Base-by-base conservation (phyloP, 1,284 basidiomycete genomes). In the Moesziomyces sp. region DNA sequence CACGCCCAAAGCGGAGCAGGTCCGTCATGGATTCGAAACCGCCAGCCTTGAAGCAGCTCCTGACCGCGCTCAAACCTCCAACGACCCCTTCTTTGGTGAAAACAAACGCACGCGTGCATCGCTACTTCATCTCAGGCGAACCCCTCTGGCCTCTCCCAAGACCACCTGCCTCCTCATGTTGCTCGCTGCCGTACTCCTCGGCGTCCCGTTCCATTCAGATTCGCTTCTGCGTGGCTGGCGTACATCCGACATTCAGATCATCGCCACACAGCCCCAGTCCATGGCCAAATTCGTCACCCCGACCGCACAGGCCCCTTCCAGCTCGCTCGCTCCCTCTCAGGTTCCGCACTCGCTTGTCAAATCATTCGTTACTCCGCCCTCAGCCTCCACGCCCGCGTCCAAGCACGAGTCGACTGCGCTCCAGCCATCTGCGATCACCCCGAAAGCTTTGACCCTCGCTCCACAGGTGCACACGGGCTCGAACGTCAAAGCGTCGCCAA, bases 161-260 rank as follows among this genome's bases (percentile, higher is more conserved):
- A 26, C 56, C 4, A 52, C 46, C 16, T 69, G 66, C 56, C 26
- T 69, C n/a, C 52, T 69, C 30, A 52, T 56, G 30, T 10, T 69
- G 10, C 49, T 69, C 9, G 59, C 56, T 11, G 50, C 66, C 26
- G 21, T 63, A 11, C 49, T 69, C 6, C 47, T 69, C 11, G 59
- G 66, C 45, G 46, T 58, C 56, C 62, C 55, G 8, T 54, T 58
- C 59, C 62, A 59, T 13, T 48, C 66, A 3, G 46, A 6, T 48
- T 45, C 66, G 2, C 42, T 50, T 14, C 48, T 58, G 18, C 46
- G 50, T 24, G 21, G 47, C 4, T 24, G 18, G 7, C 5, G 24
- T 0, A 23, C 50, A 1, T 26, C 52, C 21, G n/a, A n/a, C n/a
- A 42, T 38, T 11, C n/a, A 34, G 28, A 40, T 13, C 10, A 23